phyloP scores from a whole-genome alignment of 495 filamentous ascomycete species.

The Monascus purpureus region DNA sequence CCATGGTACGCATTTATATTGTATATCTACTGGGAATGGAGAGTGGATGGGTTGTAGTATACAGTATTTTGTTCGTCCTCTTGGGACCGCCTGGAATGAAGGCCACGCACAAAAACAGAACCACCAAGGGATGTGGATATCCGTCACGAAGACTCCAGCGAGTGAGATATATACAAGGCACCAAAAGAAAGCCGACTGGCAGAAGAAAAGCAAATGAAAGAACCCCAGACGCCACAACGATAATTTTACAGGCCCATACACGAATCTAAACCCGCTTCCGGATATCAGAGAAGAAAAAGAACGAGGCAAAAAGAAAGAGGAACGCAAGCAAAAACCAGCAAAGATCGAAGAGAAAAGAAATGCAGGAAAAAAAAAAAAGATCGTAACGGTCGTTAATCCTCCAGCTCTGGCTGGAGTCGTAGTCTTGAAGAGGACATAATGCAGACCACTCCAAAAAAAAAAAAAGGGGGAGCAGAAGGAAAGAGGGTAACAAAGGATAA shows the following conservation, averaged over 20 bases:
- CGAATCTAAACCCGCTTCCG: constrained; percentile 13
- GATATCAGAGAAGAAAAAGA: constrained; percentile 8
- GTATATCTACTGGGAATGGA: too few relatives aligned
- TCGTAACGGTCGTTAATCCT: constrained; percentile 24
- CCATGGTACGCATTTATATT: too few relatives aligned
- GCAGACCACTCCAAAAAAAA: constrained; percentile 2
- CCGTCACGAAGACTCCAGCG: too few relatives aligned
- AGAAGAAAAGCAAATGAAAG: constrained; percentile 3
- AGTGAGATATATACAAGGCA: too few relatives aligned
- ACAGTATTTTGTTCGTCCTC: too few relatives aligned
- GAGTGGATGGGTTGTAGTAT: too few relatives aligned
- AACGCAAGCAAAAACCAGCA: too few relatives aligned
- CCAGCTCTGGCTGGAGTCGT: constrained; percentile 14
- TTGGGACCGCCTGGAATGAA: too few relatives aligned
- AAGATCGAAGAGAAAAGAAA: too few relatives aligned
- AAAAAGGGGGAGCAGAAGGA: not conserved
- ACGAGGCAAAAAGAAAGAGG: too few relatives aligned
- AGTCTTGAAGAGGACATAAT: constrained; percentile 3
- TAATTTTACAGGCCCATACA: constrained; percentile 1
- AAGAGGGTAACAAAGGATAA: constrained; percentile 1
- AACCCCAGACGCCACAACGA: not conserved
- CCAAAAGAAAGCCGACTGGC: constrained; percentile 7
- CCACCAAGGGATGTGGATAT: too few relatives aligned
- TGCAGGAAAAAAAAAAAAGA: constrained; percentile 8
- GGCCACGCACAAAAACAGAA: too few relatives aligned